phyloP scores from a whole-genome alignment of 129 eudicot genomes.

The Chrysanthemum seticuspe region DNA sequence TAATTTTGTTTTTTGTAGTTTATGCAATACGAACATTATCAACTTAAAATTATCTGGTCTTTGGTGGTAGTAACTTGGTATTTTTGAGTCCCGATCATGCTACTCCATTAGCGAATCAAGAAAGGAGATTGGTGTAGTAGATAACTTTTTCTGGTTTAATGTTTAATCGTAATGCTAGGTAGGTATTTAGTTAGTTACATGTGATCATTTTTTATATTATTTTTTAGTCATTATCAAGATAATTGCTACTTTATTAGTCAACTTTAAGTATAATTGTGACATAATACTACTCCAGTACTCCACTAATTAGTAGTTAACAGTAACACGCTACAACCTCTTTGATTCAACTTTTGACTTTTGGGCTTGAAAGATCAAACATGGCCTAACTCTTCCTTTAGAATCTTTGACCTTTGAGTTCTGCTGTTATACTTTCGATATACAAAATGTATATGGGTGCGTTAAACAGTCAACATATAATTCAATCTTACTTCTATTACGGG shows the following conservation, averaged over 20 bases:
- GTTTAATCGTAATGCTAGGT: slow-evolving; percentile 4
- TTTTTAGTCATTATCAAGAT: slow-evolving; percentile 27
- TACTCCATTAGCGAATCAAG: slow-evolving; percentile 12
- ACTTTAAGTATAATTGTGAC: slow-evolving; percentile 26
- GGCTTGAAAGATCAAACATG: slow-evolving; percentile 9
- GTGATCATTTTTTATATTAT: slow-evolving; percentile 11
- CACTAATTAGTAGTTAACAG: slow-evolving; percentile 36
- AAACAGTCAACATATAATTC: background rate
- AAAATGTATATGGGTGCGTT: background rate
- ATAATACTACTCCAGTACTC: slow-evolving; percentile 29
- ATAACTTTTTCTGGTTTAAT: background rate
- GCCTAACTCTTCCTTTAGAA: slow-evolving; percentile 18
- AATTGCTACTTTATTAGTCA: slow-evolving; percentile 23
- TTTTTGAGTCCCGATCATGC: slow-evolving; percentile 9
- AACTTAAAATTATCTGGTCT: slow-evolving; percentile 14
- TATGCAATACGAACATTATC: slow-evolving; percentile 17
- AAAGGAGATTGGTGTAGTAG: slow-evolving; percentile 27
- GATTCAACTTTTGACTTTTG: slow-evolving; percentile 23
- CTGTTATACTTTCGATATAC: background rate
- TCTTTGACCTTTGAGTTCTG: background rate
- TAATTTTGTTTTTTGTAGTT: slow-evolving; percentile 1
- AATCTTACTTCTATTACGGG: background rate
- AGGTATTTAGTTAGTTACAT: slow-evolving; percentile 1
- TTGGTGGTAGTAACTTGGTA: slow-evolving; percentile 24
- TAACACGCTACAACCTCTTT: slow-evolving; percentile 26